These are phyloP conservation scores for Sphaerulina populicola DNA, from an alignment of 2,329 filamentous ascomycete genomes.

Conservation along the genomic window DNA sequence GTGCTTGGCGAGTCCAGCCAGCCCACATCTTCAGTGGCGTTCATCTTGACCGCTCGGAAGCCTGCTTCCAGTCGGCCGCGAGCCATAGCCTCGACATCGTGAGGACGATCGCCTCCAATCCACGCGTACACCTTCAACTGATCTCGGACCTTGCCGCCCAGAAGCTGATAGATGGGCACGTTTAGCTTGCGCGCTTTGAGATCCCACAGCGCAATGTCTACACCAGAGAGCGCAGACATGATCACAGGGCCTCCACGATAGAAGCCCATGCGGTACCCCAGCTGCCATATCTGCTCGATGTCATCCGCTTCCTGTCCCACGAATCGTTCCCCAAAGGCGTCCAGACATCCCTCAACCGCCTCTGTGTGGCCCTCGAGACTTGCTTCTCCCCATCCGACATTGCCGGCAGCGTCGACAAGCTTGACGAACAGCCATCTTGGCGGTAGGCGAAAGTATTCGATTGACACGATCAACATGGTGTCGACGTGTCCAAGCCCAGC, in stretches of 20 bases:
- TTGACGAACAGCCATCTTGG: slow-evolving; percentile 74
- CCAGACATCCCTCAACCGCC: slow-evolving; percentile 64
- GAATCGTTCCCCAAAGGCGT: slow-evolving; percentile 56
- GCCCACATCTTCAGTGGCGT: slow-evolving; percentile 64
- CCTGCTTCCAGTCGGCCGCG: slow-evolving; percentile 52
- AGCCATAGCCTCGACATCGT: slow-evolving; percentile 49
- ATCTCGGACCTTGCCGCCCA: slow-evolving; percentile 64
- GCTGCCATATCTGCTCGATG: slow-evolving; percentile 75
- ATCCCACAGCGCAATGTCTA: slow-evolving; percentile 75
- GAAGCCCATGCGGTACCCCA: slow-evolving; percentile 59
- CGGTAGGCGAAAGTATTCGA: slow-evolving; percentile 67
- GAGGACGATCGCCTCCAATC: slow-evolving; percentile 67
- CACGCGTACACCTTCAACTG: slow-evolving; percentile 66
- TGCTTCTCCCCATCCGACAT: slow-evolving; percentile 43
- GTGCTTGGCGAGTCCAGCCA: slow-evolving; percentile 65
- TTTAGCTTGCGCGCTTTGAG: slow-evolving; percentile 57
- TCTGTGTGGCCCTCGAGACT: slow-evolving; percentile 66
- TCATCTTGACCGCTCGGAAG: slow-evolving; percentile 66
- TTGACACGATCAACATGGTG: slow-evolving; percentile 49
- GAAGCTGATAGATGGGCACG: slow-evolving; percentile 63
- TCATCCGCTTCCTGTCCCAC: slow-evolving; percentile 63
- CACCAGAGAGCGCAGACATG: slow-evolving; percentile 68
- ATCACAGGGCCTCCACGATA: slow-evolving; percentile 71
- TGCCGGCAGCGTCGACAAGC: slow-evolving; percentile 57
- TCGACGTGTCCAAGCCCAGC: neutral